A percentile compares a stretch with the other conserved stretches of the same genome.
These are phyloP conservation scores for Escovopsis sp. DNA, from an alignment of 2,329 filamentous ascomycete species.

Conservation along the genomic window DNA sequence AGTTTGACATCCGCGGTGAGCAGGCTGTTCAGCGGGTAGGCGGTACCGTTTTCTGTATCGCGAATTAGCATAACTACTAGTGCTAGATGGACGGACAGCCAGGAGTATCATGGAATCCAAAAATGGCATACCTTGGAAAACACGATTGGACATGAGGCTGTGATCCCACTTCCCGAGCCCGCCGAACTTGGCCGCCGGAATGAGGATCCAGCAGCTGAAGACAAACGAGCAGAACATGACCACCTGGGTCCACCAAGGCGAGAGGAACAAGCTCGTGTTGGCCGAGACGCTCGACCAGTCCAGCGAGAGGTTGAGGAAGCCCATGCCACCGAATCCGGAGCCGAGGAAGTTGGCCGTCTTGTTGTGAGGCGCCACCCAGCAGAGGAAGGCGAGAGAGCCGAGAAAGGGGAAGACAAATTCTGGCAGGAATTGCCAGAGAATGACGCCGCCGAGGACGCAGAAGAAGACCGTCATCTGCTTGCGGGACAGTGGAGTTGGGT, in stretches of 20 bases:
- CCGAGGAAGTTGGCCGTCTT: conserved; percentile 44
- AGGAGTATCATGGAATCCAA: neutral
- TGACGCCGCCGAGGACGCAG: conserved; percentile 32
- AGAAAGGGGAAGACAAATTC: conserved; percentile 45
- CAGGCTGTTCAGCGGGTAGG: conserved; percentile 18
- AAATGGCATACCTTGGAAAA: conserved; percentile 23
- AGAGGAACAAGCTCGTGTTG: conserved; percentile 34
- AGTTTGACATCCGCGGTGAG: conserved; percentile 22
- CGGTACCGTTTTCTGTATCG: conserved; percentile 15
- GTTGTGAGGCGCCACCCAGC: conserved; percentile 46
- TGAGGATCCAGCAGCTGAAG: conserved; percentile 40
- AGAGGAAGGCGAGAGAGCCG: conserved; percentile 44
- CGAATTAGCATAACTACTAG: too few species aligned
- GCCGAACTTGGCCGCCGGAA: conserved; percentile 44
- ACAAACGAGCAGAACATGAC: conserved; percentile 39
- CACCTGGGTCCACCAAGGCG: conserved; percentile 44
- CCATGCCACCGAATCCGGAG: conserved; percentile 45
- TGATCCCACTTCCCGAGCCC: conserved; percentile 34
- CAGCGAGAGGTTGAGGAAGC: conserved; percentile 41
- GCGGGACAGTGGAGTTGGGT: conserved; percentile 30
- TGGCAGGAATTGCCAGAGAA: conserved; percentile 46
- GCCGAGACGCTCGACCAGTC: conserved; percentile 47
- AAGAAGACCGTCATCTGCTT: conserved; percentile 44
- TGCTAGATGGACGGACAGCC: too few species aligned
- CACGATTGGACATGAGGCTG: conserved; percentile 41